Percentiles rank a stretch among this genome's conserved stretches.
phyloP scores from a whole-genome alignment of 768 basidiomycete species.

The Mycena vulgaris region DNA sequence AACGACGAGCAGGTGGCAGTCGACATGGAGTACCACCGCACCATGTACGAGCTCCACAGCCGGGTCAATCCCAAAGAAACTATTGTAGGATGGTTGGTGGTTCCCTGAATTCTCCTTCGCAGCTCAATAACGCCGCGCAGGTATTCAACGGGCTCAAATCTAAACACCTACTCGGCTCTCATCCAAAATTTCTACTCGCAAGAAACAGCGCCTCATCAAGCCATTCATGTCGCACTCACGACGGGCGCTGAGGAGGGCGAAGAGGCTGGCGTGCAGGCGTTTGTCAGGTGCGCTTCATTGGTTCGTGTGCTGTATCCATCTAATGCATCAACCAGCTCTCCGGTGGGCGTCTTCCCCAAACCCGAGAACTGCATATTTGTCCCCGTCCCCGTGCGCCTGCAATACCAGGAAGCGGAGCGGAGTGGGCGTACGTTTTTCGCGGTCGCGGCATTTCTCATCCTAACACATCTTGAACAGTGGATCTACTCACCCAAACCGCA shows the following conservation, averaged over 20 bases:
- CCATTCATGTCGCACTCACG: slow-evolving; percentile 92
- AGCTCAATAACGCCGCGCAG: slow-evolving; percentile 53
- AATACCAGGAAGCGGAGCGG: slow-evolving; percentile 87
- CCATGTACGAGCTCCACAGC: slow-evolving; percentile 92
- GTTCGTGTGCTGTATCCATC: slow-evolving; percentile 15
- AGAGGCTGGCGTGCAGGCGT: slow-evolving; percentile 87
- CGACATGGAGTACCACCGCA: slow-evolving; percentile 96
- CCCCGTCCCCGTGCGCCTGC: slow-evolving; percentile 90
- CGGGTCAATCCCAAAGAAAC: slow-evolving; percentile 89
- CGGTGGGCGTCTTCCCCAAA: slow-evolving; percentile 90
- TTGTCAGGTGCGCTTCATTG: slow-evolving; percentile 74
- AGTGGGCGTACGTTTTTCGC: slow-evolving; percentile 78
- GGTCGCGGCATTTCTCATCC: slow-evolving; percentile 8
- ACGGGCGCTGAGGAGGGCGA: slow-evolving; percentile 79
- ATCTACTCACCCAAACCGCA: slow-evolving; percentile 74
- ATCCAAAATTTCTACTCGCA: slow-evolving; percentile 98
- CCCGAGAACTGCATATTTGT: slow-evolving; percentile 96
- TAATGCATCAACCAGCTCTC: slow-evolving; percentile 68
- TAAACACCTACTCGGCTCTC: slow-evolving; percentile 96
- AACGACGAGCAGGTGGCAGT: slow-evolving; percentile 94
- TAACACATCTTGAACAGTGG: slow-evolving; percentile 66
- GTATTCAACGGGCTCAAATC: slow-evolving; percentile 93
- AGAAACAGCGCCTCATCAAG: slow-evolving; percentile 90
- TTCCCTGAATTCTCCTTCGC: background rate
- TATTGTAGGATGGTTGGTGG: slow-evolving; percentile 93